Percentiles rank a stretch among this genome's conserved stretches.
phyloP scores from a whole-genome alignment of 1,284 basidiomycete species.

The Pascua sp. region DNA sequence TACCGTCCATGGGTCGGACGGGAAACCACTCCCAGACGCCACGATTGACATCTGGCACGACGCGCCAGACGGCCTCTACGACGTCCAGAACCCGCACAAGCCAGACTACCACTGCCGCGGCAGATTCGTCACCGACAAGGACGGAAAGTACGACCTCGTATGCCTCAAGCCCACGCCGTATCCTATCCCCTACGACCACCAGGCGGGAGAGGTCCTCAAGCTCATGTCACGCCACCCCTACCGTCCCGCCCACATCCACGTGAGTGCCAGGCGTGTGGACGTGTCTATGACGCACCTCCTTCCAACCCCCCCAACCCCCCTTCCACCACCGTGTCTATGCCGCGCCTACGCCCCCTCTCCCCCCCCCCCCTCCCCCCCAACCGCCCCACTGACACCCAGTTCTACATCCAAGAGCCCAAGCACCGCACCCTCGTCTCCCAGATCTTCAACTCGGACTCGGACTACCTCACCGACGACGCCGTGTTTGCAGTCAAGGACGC shows the following conservation, averaged over 20 bases:
- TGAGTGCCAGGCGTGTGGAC: conserved; percentile 6
- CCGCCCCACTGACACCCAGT: conserved; percentile 46
- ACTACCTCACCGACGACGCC: conserved; percentile 46
- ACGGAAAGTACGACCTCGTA: conserved; percentile 38
- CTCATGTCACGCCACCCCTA: conserved; percentile 42
- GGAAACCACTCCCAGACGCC: conserved; percentile 40
- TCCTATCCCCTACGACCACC: conserved; percentile 46
- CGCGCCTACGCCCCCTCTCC: too few species aligned
- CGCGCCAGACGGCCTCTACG: conserved; percentile 47
- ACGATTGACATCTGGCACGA: conserved; percentile 48
- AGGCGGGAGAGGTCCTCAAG: conserved; percentile 42
- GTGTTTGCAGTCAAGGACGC: conserved; percentile 49
- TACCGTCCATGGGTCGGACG: conserved; percentile 30
- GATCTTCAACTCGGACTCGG: conserved; percentile 43
- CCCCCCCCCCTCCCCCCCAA: conserved; percentile 14
- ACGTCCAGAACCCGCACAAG: conserved; percentile 43
- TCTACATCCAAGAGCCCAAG: conserved; percentile 29
- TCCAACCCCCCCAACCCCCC: conserved; percentile 3
- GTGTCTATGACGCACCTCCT: conserved; percentile 3
- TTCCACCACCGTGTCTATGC: conserved; percentile 7
- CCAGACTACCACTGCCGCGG: conserved; percentile 42
- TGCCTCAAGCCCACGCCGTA: conserved; percentile 46
- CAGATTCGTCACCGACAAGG: conserved; percentile 37
- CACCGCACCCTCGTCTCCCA: conserved; percentile 37
- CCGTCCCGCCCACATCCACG: conserved; percentile 47